Percentiles rank a stretch among this genome's conserved stretches.
Evolutionary conservation across 75 land plant genomes (phyloP).

Genomic region (Gnetum montanum): DNA sequence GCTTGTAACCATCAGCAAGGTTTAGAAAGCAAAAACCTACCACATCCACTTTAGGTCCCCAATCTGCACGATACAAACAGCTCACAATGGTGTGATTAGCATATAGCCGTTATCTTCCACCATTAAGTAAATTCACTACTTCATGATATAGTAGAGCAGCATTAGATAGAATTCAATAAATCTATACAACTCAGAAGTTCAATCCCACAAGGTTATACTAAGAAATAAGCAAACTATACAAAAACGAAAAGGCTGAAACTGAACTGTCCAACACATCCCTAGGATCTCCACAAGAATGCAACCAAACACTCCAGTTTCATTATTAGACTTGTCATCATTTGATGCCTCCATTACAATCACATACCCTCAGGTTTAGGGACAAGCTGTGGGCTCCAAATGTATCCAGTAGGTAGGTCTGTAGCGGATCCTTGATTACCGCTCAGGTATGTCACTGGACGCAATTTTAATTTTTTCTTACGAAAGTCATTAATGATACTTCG

Average conservation of each 20-base stretch:
- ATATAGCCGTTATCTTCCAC: background rate
- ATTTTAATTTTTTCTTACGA: constrained; percentile 85
- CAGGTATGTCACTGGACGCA: constrained; percentile 91
- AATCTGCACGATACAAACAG: constrained; percentile 70
- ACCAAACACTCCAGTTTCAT: too few species aligned
- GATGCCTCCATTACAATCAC: too few species aligned
- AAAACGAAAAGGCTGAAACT: too few species aligned
- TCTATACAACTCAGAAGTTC: background rate
- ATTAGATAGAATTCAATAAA: background rate
- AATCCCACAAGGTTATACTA: too few species aligned
- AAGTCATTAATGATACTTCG: constrained; percentile 82
- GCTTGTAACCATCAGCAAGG: constrained; percentile 72
- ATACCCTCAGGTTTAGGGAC: constrained; percentile 97
- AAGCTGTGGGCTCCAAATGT: constrained; percentile 98
- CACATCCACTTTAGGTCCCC: constrained; percentile 94
- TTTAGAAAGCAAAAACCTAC: constrained; percentile 99
- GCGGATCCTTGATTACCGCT: constrained; percentile 81
- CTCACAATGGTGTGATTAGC: background rate
- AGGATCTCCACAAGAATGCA: too few species aligned
- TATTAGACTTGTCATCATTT: too few species aligned
- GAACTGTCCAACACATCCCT: too few species aligned
- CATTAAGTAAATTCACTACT: background rate
- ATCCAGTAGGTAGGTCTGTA: constrained; percentile 78
- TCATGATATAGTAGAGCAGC: background rate
- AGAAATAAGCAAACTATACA: too few species aligned